phyloP scores from a whole-genome alignment of 768 basidiomycete genomes.

The Phaffia australis region DNA sequence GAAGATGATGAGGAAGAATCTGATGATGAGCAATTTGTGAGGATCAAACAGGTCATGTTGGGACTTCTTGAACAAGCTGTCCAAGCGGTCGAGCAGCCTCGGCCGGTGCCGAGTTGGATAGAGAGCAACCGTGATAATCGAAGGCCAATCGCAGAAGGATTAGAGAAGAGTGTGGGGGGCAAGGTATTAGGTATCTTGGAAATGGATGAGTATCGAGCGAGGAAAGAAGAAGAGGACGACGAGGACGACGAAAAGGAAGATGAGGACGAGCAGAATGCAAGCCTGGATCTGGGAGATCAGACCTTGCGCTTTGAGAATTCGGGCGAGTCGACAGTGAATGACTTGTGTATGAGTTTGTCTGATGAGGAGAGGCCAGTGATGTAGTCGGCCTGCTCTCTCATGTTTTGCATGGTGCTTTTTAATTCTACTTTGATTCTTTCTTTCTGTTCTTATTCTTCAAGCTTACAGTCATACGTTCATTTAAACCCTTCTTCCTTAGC shows the following conservation, averaged over 20 bases:
- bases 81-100: not conserved
- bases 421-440: too few species aligned
- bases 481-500: too few species aligned
- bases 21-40: constrained; percentile 21
- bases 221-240: constrained; percentile 28
- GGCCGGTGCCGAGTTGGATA: not conserved
- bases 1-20: not conserved
- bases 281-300: not conserved
- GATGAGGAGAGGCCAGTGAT: too few species aligned
- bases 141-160: constrained; percentile 4
- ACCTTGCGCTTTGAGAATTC: too few species aligned
- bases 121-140: not conserved
- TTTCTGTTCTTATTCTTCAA: too few species aligned
- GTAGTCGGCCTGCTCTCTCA: too few species aligned
- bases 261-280: not conserved
- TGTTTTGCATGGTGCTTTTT: too few species aligned
- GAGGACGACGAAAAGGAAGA: constrained; percentile 34
- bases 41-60: constrained; percentile 12
- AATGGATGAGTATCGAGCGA: constrained; percentile 24
- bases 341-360: too few species aligned
- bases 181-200: constrained; percentile 31
- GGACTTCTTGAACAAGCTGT: constrained; percentile 2
- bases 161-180: constrained; percentile 35
- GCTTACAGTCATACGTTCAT: too few species aligned
- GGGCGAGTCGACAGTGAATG: too few species aligned